Evolutionary conservation across 2,329 filamentous ascomycete genomes (phyloP).

Genomic region (Cercospora janseana): DNA sequence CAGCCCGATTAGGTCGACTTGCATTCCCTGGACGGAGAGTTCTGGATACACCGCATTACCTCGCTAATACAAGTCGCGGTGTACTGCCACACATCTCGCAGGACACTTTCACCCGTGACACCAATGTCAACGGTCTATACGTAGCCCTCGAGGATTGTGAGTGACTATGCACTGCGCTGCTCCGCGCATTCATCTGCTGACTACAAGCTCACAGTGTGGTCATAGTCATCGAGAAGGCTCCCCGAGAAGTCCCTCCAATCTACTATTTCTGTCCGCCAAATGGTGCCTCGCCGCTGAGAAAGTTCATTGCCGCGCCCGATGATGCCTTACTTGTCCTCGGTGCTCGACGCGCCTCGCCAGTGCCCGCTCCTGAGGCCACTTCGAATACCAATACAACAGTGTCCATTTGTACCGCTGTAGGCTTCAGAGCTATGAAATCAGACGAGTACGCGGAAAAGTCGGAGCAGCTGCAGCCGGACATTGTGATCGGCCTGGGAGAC

Average conservation of each 20-base stretch:
- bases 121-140: conserved; percentile 68
- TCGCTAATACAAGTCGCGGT: conserved; percentile 78
- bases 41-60: conserved; percentile 80
- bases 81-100: conserved; percentile 84
- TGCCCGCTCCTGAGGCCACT: conserved; percentile 62
- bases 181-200: conserved; percentile 38
- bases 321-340: conserved; percentile 69
- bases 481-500: conserved; percentile 76
- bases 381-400: conserved; percentile 60
- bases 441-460: conserved; percentile 67
- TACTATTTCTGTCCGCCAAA: conserved; percentile 49
- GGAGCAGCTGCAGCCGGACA: conserved; percentile 69
- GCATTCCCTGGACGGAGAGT: conserved; percentile 59
- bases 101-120: conserved; percentile 69
- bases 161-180: conserved; percentile 37
- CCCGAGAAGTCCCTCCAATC: conserved; percentile 50
- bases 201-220: conserved; percentile 40
- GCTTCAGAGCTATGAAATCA: conserved; percentile 70
- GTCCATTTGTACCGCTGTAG: conserved; percentile 80
- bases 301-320: conserved; percentile 71
- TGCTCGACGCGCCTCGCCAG: conserved; percentile 72
- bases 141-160: conserved; percentile 90
- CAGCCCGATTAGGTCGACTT: conserved; percentile 66
- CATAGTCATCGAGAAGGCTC: conserved; percentile 62
- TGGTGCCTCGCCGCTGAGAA: conserved; percentile 61